Conservation (phyloP, 169 alveolate species). For the Miamiensis avidus region DNA sequence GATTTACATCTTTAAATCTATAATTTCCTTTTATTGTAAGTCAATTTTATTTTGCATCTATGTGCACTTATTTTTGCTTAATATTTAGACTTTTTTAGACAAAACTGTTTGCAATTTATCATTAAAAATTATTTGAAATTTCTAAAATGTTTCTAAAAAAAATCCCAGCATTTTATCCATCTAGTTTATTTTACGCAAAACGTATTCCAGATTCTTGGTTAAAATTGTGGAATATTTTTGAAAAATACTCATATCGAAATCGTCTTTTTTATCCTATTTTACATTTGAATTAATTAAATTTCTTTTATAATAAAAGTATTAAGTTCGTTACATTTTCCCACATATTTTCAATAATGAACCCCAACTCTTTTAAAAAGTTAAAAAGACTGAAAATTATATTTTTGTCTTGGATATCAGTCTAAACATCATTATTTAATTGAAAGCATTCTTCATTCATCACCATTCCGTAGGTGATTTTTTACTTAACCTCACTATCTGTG, state of each 20-base stretch:
- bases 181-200: too few relatives aligned
- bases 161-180: background rate
- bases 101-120: background rate
- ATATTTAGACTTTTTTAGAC: too few relatives aligned
- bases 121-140: too few relatives aligned
- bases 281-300: too few relatives aligned
- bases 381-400: too few relatives aligned
- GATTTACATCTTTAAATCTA: background rate
- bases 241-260: background rate
- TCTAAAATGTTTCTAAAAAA: too few relatives aligned
- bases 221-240: too few relatives aligned
- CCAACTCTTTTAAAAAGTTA: background rate
- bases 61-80: too few relatives aligned
- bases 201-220: too few relatives aligned
- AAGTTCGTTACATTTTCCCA: background rate
- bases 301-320: too few relatives aligned
- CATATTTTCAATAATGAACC: background rate
- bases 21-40: background rate
- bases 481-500: background rate
- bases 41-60: background rate
- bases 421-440: too few relatives aligned
- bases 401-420: background rate
- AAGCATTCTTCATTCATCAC: background rate
- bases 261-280: background rate
- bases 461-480: background rate